Evolutionary conservation across 2,329 filamentous ascomycete genomes (phyloP), one percentile per base, ranked within the genome.

Genomic region (Botrytis medusae): DNA sequence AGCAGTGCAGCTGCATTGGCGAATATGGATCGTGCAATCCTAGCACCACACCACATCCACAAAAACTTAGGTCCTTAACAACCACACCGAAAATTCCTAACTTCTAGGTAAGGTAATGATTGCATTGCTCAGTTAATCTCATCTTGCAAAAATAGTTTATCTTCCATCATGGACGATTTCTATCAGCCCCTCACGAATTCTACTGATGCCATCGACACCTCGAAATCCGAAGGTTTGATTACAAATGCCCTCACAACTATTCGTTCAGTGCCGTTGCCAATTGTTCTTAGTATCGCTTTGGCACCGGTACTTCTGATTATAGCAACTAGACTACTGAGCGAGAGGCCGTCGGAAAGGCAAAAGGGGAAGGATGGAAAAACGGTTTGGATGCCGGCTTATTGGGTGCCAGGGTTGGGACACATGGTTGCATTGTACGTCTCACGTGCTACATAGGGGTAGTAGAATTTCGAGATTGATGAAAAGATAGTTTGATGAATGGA

Each of bases 341-440:
- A 42, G 67, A 74, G 16, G n/a, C 70, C 29, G 64, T 72, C 71
- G 25, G 69, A 54, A 25, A 75, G 12, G 29, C 54, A 29, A 48
- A 65, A 68, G 60, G 72, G 37, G 51, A 72, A 34, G 22, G 70
- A 76, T 57, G 75, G 69, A n/a, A 74, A 71, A 76, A 81, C 81
- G 71, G 83, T 87, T 74, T 85, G 85, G 79, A 80, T 84, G 72
- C 76, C 86, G 34, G 87, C 88, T 42, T 91, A 91, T 80, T 91
- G 87, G 86, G 79, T 91, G 12, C 89, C 89, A 2, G 83, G 86
- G 69, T 51, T 90, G 14, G 87, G 88, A 57, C 87, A 91, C 82
- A 83, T 85, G 10, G 77, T 86, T 59, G 81, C 80, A 32, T 86
- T 89, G 76, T 82, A 84, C 76, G 80, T 84, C 79, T 83, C 84